Conservation (phyloP, 768 basidiomycete species). For the Russula virescens region DNA sequence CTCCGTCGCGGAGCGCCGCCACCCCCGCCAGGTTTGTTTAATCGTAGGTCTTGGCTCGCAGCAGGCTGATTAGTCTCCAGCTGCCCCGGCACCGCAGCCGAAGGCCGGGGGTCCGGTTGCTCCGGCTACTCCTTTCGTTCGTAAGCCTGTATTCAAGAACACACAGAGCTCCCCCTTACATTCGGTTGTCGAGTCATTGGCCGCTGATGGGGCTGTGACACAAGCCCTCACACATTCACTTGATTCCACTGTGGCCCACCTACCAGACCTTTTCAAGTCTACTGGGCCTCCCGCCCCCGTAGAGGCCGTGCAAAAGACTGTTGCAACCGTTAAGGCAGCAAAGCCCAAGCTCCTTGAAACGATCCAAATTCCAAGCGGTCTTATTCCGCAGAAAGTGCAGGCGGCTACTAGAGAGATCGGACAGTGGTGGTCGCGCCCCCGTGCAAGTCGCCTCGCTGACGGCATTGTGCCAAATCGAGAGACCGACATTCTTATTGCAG, state of each 20-base stretch:
- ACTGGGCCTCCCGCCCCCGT: neutral
- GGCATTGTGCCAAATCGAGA: slow-evolving; percentile 54
- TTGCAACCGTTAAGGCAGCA: slow-evolving; percentile 24
- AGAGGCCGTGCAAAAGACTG: slow-evolving; percentile 28
- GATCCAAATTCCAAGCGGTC: neutral
- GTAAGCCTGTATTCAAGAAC: slow-evolving; percentile 43
- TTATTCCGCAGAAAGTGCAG: slow-evolving; percentile 31
- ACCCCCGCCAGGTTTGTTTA: slow-evolving; percentile 20
- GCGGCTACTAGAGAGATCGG: slow-evolving; percentile 28
- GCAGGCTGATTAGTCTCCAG: slow-evolving; percentile 23
- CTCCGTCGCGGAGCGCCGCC: slow-evolving; percentile 50
- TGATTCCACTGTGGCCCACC: slow-evolving; percentile 41
- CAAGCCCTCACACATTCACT: slow-evolving; percentile 44
- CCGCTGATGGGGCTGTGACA: slow-evolving; percentile 44
- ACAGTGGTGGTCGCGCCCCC: slow-evolving; percentile 54
- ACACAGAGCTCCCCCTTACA: slow-evolving; percentile 44
- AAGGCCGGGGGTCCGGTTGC: slow-evolving; percentile 37
- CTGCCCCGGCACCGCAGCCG: slow-evolving; percentile 30
- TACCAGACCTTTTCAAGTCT: slow-evolving; percentile 45
- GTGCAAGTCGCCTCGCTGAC: slow-evolving; percentile 48
- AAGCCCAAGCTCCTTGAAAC: slow-evolving; percentile 1
- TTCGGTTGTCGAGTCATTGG: slow-evolving; percentile 50
- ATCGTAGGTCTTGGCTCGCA: slow-evolving; percentile 8
- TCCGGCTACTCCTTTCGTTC: slow-evolving; percentile 34
- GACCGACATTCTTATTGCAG: slow-evolving; percentile 54